Evolutionary conservation across 2,329 filamentous ascomycete genomes (phyloP).

Genomic region (Diplodia intermedia): DNA sequence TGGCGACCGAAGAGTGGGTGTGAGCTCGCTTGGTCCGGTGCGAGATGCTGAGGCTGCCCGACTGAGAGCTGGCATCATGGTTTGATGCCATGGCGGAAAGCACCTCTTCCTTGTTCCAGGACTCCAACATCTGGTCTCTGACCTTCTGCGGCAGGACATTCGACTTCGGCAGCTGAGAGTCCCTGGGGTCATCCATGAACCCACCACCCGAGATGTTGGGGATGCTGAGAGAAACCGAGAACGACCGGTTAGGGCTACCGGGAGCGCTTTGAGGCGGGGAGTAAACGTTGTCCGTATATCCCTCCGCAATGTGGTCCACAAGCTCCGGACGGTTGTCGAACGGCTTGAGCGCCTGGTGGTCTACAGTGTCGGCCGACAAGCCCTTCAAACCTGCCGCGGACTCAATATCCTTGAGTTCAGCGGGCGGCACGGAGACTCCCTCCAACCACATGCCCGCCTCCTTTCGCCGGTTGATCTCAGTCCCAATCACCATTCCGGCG

Average conservation of each 20-base stretch:
- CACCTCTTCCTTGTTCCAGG: slow-evolving; percentile 80
- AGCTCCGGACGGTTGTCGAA: slow-evolving; percentile 77
- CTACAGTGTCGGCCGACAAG: slow-evolving; percentile 45
- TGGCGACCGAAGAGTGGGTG: slow-evolving; percentile 32
- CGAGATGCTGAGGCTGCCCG: slow-evolving; percentile 57
- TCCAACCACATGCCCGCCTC: slow-evolving; percentile 81
- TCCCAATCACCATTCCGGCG: slow-evolving; percentile 73
- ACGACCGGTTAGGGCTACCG: slow-evolving; percentile 70
- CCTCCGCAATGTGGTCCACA: slow-evolving; percentile 74
- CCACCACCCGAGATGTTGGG: slow-evolving; percentile 3
- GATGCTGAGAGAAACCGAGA: slow-evolving; percentile 63
- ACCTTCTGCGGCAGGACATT: slow-evolving; percentile 65
- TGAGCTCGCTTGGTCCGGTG: slow-evolving; percentile 20
- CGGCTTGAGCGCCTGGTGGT: slow-evolving; percentile 62
- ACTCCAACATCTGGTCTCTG: slow-evolving; percentile 75
- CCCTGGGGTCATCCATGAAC: slow-evolving; percentile 16
- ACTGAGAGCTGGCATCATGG: slow-evolving; percentile 76
- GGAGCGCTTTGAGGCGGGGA: slow-evolving; percentile 75
- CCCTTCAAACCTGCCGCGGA: background rate
- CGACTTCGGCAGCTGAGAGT: slow-evolving; percentile 24
- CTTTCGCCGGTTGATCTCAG: slow-evolving; percentile 77
- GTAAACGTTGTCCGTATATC: slow-evolving; percentile 68
- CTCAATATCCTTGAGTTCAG: slow-evolving; percentile 65
- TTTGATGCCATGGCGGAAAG: slow-evolving; percentile 68
- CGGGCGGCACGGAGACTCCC: slow-evolving; percentile 73